Conservation (phyloP, 805 yeast species). For the Vanderwaltozyma tropicalis region DNA sequence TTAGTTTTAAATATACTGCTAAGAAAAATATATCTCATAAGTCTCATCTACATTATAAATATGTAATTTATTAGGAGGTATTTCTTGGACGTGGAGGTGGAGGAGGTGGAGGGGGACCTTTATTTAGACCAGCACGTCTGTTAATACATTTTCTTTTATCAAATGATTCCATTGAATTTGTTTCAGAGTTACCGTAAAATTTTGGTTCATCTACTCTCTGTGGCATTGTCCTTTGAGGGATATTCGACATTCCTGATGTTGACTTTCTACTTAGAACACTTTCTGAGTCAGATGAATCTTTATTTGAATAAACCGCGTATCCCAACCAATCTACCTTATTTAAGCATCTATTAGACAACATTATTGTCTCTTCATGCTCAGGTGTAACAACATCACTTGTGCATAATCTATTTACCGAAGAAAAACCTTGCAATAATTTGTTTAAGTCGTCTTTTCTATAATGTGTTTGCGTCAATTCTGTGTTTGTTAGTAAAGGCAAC, state of each 20-base stretch:
- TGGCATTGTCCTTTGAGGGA: constrained; percentile 2
- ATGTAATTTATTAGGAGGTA: neutral
- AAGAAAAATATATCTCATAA: too few species aligned
- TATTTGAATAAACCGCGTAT: constrained; percentile 1
- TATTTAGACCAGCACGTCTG: too few species aligned
- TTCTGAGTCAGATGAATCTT: constrained; percentile 4
- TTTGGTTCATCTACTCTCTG: constrained; percentile 1
- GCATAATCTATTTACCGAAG: constrained; percentile 19
- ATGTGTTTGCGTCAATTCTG: constrained; percentile 45
- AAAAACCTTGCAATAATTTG: constrained; percentile 41
- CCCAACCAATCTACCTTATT: constrained; percentile 28
- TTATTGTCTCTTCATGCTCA: constrained; percentile 31
- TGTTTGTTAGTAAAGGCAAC: constrained; percentile 55
- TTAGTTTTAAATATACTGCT: too few species aligned
- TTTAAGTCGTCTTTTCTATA: constrained; percentile 50
- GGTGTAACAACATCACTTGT: constrained; percentile 10
- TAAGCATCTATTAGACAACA: constrained; percentile 33
- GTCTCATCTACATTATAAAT: neutral
- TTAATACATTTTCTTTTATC: constrained; percentile 26
- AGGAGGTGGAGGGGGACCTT: constrained; percentile 26
- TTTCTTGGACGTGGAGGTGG: constrained; percentile 32
- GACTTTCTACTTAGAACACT: constrained; percentile 1
- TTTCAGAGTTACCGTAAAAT: constrained; percentile 8
- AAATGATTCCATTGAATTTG: constrained; percentile 29
- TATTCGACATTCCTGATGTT: constrained; percentile 3